phyloP scores from a whole-genome alignment of 345 rosid genomes.

The Microthlaspi erraticum region DNA sequence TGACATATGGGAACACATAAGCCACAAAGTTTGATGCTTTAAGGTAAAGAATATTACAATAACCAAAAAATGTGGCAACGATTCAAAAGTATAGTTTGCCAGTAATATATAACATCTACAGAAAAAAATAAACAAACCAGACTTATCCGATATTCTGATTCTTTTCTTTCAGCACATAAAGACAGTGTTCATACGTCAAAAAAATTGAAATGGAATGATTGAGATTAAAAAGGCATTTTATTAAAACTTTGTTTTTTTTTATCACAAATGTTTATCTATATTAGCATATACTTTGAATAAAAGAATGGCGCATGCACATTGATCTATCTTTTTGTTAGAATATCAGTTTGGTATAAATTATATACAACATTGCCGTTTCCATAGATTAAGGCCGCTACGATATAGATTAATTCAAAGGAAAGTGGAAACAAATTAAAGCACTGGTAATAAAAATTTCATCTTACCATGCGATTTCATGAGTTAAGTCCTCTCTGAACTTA shows the following conservation, averaged over 20 bases:
- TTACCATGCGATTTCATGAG: no score
- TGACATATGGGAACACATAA: conserved; percentile 20
- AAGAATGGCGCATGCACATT: conserved; percentile 1
- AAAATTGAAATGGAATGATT: neutral
- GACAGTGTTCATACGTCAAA: conserved; percentile 39
- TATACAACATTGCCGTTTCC: neutral
- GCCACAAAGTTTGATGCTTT: conserved; percentile 33
- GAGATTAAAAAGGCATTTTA: neutral
- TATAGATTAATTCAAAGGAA: neutral
- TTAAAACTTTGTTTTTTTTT: conserved; percentile 22
- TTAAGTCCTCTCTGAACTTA: no score
- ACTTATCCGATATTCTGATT: conserved; percentile 42
- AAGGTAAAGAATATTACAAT: conserved; percentile 23
- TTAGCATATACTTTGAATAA: conserved; percentile 5
- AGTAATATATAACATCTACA: neutral
- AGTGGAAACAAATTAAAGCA: neutral
- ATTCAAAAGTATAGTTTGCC: neutral
- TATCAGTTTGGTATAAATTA: conserved; percentile 1
- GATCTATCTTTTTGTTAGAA: conserved; percentile 7
- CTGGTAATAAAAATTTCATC: no score
- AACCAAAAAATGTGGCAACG: conserved; percentile 36
- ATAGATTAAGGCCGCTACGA: neutral
- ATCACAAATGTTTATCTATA: neutral
- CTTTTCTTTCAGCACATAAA: conserved; percentile 33
- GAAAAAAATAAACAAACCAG: conserved; percentile 11